These are phyloP conservation scores for Raphanus sativus DNA, from an alignment of 345 rosid species.

Conservation along the genomic window DNA sequence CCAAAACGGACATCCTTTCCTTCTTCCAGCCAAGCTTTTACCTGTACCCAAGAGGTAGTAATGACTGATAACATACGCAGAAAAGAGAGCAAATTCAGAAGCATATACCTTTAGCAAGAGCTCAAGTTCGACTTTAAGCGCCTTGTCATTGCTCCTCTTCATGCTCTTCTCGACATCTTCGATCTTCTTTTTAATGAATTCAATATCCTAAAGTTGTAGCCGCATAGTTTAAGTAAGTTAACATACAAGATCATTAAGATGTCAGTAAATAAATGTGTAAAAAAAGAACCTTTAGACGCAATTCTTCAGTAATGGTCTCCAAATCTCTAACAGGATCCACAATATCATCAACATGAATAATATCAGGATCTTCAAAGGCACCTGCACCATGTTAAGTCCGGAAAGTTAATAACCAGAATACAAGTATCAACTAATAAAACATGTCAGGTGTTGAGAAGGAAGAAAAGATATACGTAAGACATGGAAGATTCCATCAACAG, in stretches of 20 bases:
- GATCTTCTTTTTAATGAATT: conserved; percentile 72
- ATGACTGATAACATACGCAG: not conserved
- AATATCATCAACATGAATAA: conserved; percentile 91
- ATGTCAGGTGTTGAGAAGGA: not conserved
- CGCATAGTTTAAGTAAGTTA: conserved; percentile 10
- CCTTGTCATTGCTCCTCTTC: conserved; percentile 99
- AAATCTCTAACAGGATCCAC: conserved; percentile 96
- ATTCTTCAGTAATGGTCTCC: conserved; percentile 75
- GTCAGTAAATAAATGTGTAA: not conserved
- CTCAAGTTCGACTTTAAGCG: conserved; percentile 80
- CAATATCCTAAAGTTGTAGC: conserved; percentile 66
- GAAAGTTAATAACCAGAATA: conserved; percentile 10
- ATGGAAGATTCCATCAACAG: conserved; percentile 98
- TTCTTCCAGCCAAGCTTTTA: conserved; percentile 78
- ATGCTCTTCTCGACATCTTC: conserved; percentile 96
- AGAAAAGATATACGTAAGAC: conserved; percentile 64
- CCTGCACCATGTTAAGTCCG: conserved; percentile 44
- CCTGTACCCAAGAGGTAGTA: conserved; percentile 44
- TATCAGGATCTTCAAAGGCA: conserved; percentile 95
- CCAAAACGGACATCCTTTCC: conserved; percentile 91
- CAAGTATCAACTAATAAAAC: not conserved
- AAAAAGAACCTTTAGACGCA: conserved; percentile 73
- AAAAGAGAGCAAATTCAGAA: not conserved
- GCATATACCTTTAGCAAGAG: conserved; percentile 39
- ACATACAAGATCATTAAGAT: not conserved